These are phyloP conservation scores for Adansonia rubrostipa DNA, from an alignment of 441 rosid species.

Conservation along the genomic window DNA sequence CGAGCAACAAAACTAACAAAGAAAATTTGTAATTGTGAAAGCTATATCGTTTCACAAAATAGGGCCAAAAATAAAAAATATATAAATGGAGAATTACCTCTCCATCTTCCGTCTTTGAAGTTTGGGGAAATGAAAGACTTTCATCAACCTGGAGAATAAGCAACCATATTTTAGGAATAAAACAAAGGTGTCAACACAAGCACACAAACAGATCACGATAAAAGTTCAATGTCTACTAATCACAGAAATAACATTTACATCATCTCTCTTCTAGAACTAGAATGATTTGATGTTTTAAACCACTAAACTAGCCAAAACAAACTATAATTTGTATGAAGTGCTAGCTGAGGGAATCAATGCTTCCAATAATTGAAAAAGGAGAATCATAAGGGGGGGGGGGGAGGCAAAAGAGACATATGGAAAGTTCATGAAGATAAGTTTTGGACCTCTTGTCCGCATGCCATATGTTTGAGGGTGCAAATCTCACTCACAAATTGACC, in stretches of 20 bases:
- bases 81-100: conserved; percentile 45
- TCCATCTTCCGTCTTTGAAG: conserved; percentile 45
- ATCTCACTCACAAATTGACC: not conserved
- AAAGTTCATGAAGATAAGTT: not conserved
- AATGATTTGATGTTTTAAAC: too few species aligned
- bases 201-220: not conserved
- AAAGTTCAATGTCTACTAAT: not conserved
- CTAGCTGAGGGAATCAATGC: too few species aligned
- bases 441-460: not conserved
- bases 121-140: conserved; percentile 53
- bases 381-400: too few species aligned
- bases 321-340: too few species aligned
- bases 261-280: too few species aligned
- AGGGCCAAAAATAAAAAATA: not conserved
- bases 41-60: not conserved
- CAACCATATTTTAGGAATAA: conserved; percentile 1
- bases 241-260: not conserved
- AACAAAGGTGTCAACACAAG: not conserved
- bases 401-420: not conserved
- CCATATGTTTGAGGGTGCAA: not conserved
- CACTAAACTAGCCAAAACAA: too few species aligned
- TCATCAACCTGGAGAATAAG: conserved; percentile 65
- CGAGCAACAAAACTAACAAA: not conserved
- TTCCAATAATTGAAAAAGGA: too few species aligned
- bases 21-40: not conserved